Evolutionary conservation across 805 yeast genomes (phyloP), one percentile per base, ranked within the genome.

Genomic region (Cyberlindnera lachancei): DNA sequence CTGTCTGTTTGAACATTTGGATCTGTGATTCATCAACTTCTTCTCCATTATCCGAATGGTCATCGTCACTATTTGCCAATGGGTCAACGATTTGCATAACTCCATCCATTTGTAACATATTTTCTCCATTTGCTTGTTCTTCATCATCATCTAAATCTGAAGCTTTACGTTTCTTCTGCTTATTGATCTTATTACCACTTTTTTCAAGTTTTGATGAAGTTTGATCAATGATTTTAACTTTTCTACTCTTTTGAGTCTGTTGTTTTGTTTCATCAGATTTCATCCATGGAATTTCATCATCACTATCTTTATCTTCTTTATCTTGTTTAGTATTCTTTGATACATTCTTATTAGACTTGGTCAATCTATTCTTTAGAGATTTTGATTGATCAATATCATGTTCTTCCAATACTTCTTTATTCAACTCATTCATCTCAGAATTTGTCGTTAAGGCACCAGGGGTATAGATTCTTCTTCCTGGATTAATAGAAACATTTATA

Each of bases 401-500:
- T 37, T 76, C 83, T 23, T 65, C 58, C 21, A 58, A 26, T 6
- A 66, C 56, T 23, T 53, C 45, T 30, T 58, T 41, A 30, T 66
- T 59, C 7, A 58, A 35, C 15, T 58, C 56, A n/a, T 61, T 46
- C 30, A 65, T 50, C 15, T 56, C 60, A 19, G 46, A 43, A 15
- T 41, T 49, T 2, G 53, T 34, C 10, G 46, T 43, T 6, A 39
- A 38, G 22, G 58, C 53, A 25, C 59, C 61, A 5, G 95, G 92
- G 4, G 88, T 73, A 50, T 84, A 87, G 11, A 75, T 64, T 56
- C 95, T 68, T 61, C 95, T 75, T 25, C 97, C 97, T 40, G 69
- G 68, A 52, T 85, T 86, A 28, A 75, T 54, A 13, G 53, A 47
- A 12, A 66, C 58, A 43, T 73, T 75, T 15, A 75, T 73, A 14